Evolutionary conservation across 495 filamentous ascomycete genomes (phyloP), one percentile per base, ranked within the genome.

Genomic region (Penicillium steckii): DNA sequence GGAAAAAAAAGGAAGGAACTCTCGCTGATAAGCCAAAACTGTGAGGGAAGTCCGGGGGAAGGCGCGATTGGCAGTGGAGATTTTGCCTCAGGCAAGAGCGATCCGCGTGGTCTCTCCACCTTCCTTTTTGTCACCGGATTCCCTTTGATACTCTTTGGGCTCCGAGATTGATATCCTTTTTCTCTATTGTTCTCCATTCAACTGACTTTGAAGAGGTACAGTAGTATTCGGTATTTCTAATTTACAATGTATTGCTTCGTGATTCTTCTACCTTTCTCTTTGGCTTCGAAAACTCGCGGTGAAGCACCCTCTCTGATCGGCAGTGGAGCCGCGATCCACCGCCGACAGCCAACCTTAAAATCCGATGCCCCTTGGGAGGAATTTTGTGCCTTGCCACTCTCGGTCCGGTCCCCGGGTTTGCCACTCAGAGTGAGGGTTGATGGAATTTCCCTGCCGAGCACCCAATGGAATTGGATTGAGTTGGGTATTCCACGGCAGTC

Each of bases 301-400:
- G 49, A 55, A 37, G 49, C 27, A 27, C 44, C 44, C 41, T 45
- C 44, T 40, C 26, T 55, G 59, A 69, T 67, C 65, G 55, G 60
- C 53, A 44, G 55, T 61, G 48, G 60, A 66, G 53, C 55, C 42
- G 23, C 26, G 46, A 27, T 47, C 51, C 50, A 60, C 54, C 50
- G 44, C 52, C 59, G 56, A 48, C 56, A 46, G 52, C 37, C 42
- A 50, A 51, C 57, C 53, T 60, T 60, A 55, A 49, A 48, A 17
- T 33, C 29, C 32, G 32, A 26, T 24, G 23, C 35, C 18, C n/a
- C 24, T 15, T 13, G 17, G 21, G 22, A 53, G 37, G 25, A 29
- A 5, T 42, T 48, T 26, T 47, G 40, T 12, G 17, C 18, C 22
- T n/a, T 13, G 41, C 46, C 46, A 47, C 44, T 44, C 46, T 44